Evolutionary conservation across 2,329 filamentous ascomycete genomes (phyloP).

Genomic region (Diaporthe amygdali): DNA sequence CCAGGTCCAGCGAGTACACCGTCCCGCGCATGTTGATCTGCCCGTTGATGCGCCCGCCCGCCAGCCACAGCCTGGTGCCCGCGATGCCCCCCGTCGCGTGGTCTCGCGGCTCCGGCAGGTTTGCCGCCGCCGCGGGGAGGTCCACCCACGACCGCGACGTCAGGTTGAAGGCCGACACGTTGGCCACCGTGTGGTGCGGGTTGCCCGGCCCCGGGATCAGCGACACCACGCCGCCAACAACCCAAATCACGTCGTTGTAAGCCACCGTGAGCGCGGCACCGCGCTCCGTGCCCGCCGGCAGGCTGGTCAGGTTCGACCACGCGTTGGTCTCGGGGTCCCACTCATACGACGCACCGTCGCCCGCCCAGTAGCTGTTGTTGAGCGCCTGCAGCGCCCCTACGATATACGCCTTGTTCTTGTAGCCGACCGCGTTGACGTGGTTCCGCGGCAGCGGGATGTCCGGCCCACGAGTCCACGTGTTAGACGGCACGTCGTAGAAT

Average conservation of each 20-base stretch:
- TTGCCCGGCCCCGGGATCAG: constrained; percentile 25
- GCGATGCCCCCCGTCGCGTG: constrained; percentile 38
- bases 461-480: constrained; percentile 35
- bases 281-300: constrained; percentile 34
- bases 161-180: constrained; percentile 39
- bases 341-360: constrained; percentile 33
- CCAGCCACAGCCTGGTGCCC: constrained; percentile 39
- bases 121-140: constrained; percentile 31
- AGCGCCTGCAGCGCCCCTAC: constrained; percentile 40
- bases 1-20: constrained; percentile 40
- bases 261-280: constrained; percentile 41
- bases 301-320: constrained; percentile 34
- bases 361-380: constrained; percentile 33
- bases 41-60: constrained; percentile 39
- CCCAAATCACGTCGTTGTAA: constrained; percentile 35
- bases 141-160: constrained; percentile 32
- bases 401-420: constrained; percentile 43
- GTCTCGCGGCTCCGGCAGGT: constrained; percentile 40
- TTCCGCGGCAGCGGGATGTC: constrained; percentile 38
- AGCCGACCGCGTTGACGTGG: constrained; percentile 43
- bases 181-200: constrained; percentile 34
- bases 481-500: constrained; percentile 35
- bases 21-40: constrained; percentile 38
- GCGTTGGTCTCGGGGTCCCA: constrained; percentile 34
- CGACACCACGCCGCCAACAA: constrained; percentile 43